Evolutionary conservation across 2,329 filamentous ascomycete species (phyloP).

Genomic region (Penicillium expansum): DNA sequence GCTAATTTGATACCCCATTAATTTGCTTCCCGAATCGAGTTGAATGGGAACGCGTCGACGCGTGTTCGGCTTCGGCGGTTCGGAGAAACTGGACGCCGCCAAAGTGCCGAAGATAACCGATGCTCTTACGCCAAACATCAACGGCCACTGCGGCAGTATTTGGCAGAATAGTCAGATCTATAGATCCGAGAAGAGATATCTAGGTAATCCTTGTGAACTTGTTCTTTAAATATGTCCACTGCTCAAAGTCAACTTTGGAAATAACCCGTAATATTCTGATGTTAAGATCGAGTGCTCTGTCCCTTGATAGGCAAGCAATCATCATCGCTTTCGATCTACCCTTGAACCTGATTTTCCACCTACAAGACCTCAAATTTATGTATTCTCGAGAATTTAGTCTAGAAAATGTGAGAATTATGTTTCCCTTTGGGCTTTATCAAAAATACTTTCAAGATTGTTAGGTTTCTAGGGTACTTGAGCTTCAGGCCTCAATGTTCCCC

Average conservation of each 20-base stretch:
- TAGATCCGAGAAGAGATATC: background rate
- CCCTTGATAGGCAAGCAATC: background rate
- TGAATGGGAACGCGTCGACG: conserved; percentile 24
- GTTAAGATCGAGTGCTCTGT: background rate
- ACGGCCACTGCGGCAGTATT: background rate
- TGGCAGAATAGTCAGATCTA: conserved; percentile 7
- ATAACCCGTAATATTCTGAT: background rate
- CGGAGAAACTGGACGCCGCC: conserved; percentile 19
- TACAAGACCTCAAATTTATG: background rate
- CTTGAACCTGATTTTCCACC: background rate
- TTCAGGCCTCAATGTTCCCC: background rate
- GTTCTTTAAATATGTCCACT: background rate
- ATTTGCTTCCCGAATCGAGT: conserved; percentile 18
- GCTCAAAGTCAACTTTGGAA: too few relatives aligned
- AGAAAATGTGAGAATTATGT: too few relatives aligned
- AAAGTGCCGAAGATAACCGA: conserved; percentile 26
- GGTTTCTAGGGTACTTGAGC: background rate
- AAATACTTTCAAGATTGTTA: background rate
- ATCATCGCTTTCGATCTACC: background rate
- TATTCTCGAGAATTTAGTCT: background rate
- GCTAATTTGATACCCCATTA: conserved; percentile 4
- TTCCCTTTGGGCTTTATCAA: too few relatives aligned
- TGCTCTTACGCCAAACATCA: background rate
- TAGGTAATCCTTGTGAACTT: background rate
- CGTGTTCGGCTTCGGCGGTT: conserved; percentile 23